A percentile compares a stretch with the other conserved stretches of the same genome.
Conservation (phyloP, 768 basidiomycete genomes). For the Auriscalpium orientale region DNA sequence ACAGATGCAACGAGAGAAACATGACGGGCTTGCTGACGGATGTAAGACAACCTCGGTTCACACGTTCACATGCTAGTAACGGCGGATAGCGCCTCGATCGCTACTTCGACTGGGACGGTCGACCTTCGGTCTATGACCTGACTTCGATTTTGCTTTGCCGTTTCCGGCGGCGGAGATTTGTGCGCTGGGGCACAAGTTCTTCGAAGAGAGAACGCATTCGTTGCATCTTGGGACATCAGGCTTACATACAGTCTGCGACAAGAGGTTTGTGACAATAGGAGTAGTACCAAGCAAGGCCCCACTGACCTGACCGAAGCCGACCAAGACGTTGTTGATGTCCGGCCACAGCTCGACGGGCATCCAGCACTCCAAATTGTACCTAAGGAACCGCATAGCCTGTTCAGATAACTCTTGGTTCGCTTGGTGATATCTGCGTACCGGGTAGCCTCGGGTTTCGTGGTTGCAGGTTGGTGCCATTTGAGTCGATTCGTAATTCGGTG, state of each 20-base stretch:
- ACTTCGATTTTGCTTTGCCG: too few relatives aligned
- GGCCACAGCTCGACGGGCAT: slow-evolving; percentile 63
- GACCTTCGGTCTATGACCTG: too few relatives aligned
- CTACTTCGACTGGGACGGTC: too few relatives aligned
- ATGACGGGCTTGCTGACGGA: too few relatives aligned
- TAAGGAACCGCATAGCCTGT: too few relatives aligned
- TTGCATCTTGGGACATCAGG: slow-evolving; percentile 62
- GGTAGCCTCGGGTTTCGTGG: slow-evolving; percentile 84
- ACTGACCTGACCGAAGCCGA: slow-evolving; percentile 78
- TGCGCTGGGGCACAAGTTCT: slow-evolving; percentile 63
- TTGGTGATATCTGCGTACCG: slow-evolving; percentile 28
- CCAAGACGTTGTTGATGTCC: slow-evolving; percentile 74
- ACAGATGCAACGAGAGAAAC: too few relatives aligned
- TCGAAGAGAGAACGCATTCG: slow-evolving; percentile 47
- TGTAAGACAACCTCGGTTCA: too few relatives aligned
- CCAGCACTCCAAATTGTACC: slow-evolving; percentile 74
- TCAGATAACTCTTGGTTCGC: too few relatives aligned
- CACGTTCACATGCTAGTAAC: too few relatives aligned
- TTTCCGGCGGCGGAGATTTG: slow-evolving; percentile 21
- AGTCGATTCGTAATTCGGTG: slow-evolving; percentile 91
- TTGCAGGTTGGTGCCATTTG: slow-evolving; percentile 83
- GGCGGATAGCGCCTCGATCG: too few relatives aligned
- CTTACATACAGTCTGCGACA: slow-evolving; percentile 53
- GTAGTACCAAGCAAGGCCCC: not conserved
- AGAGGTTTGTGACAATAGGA: not conserved